Conservation (phyloP, 495 filamentous ascomycete species). For the Glutinoglossum americanum region DNA sequence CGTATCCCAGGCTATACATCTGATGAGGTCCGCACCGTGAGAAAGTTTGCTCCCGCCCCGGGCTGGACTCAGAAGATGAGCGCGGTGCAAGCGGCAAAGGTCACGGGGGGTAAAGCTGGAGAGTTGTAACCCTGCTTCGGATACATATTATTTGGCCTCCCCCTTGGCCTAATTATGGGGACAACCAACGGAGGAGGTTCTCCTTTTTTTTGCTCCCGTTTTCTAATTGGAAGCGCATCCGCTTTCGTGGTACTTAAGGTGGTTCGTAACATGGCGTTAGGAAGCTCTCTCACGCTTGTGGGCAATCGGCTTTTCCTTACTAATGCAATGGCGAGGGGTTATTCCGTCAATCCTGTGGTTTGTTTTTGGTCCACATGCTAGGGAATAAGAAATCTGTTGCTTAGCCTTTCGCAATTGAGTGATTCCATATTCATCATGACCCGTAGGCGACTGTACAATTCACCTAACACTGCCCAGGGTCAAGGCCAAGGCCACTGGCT, state of each 20-base stretch:
- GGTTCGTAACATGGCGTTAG: neutral
- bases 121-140: conserved; percentile 17
- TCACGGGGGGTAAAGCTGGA: conserved; percentile 31
- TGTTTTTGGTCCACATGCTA: neutral
- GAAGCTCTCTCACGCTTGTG: neutral
- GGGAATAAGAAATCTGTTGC: neutral
- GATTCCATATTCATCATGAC: neutral
- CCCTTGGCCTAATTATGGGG: neutral
- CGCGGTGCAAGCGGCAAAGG: conserved; percentile 81
- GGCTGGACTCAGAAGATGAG: conserved; percentile 92
- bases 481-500: too few relatives aligned
- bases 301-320: neutral
- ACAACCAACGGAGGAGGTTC: neutral
- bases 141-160: neutral
- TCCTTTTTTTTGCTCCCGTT: too few relatives aligned
- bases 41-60: conserved; percentile 68
- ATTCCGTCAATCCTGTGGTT: neutral
- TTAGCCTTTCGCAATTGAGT: neutral
- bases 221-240: neutral
- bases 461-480: too few relatives aligned
- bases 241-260: neutral
- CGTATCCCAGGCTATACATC: conserved; percentile 85
- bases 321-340: neutral
- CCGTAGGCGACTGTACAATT: too few relatives aligned
- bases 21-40: conserved; percentile 82